Conservation (phyloP, 1,139 yeast genomes). For the Pichia sp. region DNA sequence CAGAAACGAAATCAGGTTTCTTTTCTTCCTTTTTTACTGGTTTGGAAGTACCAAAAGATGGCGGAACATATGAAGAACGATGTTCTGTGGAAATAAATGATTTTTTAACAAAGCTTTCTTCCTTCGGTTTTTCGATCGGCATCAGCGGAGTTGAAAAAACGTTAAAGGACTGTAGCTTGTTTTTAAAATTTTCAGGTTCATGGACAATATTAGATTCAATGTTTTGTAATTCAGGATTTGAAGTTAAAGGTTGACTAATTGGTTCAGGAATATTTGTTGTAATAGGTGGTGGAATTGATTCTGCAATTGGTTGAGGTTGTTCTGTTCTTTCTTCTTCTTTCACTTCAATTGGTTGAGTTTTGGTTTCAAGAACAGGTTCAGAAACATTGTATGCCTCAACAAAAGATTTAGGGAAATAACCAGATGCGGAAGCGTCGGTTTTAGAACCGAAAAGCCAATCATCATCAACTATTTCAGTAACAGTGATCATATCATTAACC, state of each 20-base stretch:
- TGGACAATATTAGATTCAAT: conserved; percentile 10
- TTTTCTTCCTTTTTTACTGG: conserved; percentile 10
- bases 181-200: conserved; percentile 30
- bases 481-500: conserved; percentile 64
- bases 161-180: conserved; percentile 42
- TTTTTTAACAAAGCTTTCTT: conserved; percentile 33
- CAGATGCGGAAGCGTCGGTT: conserved; percentile 37
- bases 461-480: conserved; percentile 73
- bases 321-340: not conserved
- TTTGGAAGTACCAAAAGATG: conserved; percentile 25
- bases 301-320: not conserved
- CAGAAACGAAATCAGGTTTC: conserved; percentile 24
- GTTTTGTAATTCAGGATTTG: not conserved
- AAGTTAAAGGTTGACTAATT: not conserved
- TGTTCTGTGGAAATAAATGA: conserved; percentile 35
- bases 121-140: conserved; percentile 32
- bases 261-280: too few relatives aligned
- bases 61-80: conserved; percentile 39
- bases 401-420: conserved; percentile 86
- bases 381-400: conserved; percentile 40
- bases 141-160: conserved; percentile 33
- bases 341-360: not conserved
- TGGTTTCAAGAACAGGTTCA: conserved; percentile 1
- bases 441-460: conserved; percentile 79
- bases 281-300: not conserved